These are phyloP conservation scores for Neobulgaria alba DNA, from an alignment of 2,329 filamentous ascomycete species.

Conservation along the genomic window DNA sequence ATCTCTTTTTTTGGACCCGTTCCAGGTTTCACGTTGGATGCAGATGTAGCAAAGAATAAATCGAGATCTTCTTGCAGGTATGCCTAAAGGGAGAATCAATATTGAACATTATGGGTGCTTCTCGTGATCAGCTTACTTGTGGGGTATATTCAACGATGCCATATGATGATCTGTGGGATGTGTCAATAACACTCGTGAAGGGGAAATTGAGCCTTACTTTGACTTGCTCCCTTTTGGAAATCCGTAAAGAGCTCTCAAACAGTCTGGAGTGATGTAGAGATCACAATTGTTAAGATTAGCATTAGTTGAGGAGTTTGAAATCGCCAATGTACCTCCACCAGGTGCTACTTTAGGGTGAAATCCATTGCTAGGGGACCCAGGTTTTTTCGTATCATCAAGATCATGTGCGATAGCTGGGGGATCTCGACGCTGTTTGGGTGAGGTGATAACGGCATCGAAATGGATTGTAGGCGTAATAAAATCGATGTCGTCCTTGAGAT, in stretches of 20 bases:
- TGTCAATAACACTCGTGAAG: no score
- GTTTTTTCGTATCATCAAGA: no score
- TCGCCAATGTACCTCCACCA: no score
- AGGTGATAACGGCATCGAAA: slow-evolving; percentile 17
- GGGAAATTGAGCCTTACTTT: no score
- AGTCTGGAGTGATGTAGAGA: no score
- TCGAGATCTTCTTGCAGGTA: slow-evolving; percentile 33
- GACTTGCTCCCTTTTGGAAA: no score
- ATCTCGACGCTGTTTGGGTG: slow-evolving; percentile 15
- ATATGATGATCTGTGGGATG: slow-evolving; percentile 32
- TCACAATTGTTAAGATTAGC: no score
- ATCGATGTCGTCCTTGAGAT: neutral
- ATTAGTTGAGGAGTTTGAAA: no score
- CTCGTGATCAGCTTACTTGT: slow-evolving; percentile 41
- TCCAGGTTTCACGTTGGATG: slow-evolving; percentile 32
- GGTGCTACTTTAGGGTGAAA: no score
- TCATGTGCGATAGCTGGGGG: slow-evolving; percentile 39
- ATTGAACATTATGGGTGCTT: slow-evolving; percentile 30
- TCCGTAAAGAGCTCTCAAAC: no score
- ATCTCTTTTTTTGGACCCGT: slow-evolving; percentile 31
- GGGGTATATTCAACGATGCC: slow-evolving; percentile 44
- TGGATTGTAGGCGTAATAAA: slow-evolving; percentile 7
- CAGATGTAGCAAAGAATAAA: slow-evolving; percentile 35
- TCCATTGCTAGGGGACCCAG: no score
- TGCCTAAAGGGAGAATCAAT: slow-evolving; percentile 35